Percentiles rank a stretch among this genome's conserved stretches.
phyloP scores from a whole-genome alignment of 352 stramenopile genomes.

The Globisporangium rhizosaccharum region DNA sequence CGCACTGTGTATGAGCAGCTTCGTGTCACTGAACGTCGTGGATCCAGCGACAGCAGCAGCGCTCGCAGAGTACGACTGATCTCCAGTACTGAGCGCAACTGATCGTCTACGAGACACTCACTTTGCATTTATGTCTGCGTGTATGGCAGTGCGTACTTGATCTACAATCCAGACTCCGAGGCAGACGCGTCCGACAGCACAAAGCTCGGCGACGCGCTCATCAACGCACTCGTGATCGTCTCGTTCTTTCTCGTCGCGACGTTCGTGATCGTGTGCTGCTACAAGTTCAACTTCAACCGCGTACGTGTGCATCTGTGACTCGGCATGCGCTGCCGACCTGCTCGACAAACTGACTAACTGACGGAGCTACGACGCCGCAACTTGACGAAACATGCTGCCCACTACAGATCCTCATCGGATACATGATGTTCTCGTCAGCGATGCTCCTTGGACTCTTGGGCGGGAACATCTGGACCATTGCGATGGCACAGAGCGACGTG shows the following conservation, averaged over 20 bases:
- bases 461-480: slow-evolving; percentile 78
- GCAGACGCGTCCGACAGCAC: slow-evolving; percentile 47
- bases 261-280: slow-evolving; percentile 88
- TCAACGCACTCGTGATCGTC: slow-evolving; percentile 89
- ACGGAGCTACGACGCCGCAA: slow-evolving; percentile 1
- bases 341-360: neutral
- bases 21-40: slow-evolving; percentile 79
- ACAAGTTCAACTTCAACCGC: slow-evolving; percentile 87
- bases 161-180: slow-evolving; percentile 64
- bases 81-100: neutral
- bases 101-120: neutral
- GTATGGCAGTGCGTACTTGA: slow-evolving; percentile 56
- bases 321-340: too few species aligned
- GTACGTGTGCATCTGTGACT: slow-evolving; percentile 19
- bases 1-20: slow-evolving; percentile 20
- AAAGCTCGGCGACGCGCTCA: slow-evolving; percentile 66
- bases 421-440: slow-evolving; percentile 89
- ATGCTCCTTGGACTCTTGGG: slow-evolving; percentile 84
- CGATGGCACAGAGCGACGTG: slow-evolving; percentile 52
- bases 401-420: slow-evolving; percentile 68
- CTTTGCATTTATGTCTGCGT: neutral
- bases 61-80: slow-evolving; percentile 48
- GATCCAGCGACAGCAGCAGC: slow-evolving; percentile 67
- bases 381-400: neutral
- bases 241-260: slow-evolving; percentile 86